These are phyloP conservation scores for Myxozyma vanderwaltii DNA, from an alignment of 805 yeast species.

Conservation along the genomic window DNA sequence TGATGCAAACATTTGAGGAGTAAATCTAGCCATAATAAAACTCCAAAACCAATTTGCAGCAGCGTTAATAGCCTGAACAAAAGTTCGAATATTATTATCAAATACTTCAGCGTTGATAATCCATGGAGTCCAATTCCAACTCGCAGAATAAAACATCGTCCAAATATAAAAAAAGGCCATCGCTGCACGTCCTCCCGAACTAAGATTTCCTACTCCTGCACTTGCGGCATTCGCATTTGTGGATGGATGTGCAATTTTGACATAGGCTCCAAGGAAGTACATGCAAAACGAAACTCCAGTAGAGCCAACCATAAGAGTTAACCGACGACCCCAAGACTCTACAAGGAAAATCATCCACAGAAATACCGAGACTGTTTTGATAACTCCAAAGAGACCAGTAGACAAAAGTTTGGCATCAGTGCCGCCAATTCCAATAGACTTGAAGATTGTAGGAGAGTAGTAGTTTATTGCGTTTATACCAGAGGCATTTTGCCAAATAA, in stretches of 20 bases:
- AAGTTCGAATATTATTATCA: conserved; percentile 17
- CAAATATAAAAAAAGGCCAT: conserved; percentile 25
- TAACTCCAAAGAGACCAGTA: conserved; percentile 57
- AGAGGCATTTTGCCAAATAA: conserved; percentile 24
- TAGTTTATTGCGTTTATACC: conserved; percentile 43
- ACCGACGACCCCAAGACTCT: conserved; percentile 25
- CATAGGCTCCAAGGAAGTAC: conserved; percentile 23
- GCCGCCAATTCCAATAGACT: conserved; percentile 53
- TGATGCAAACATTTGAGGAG: conserved; percentile 24
- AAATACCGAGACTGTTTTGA: conserved; percentile 40
- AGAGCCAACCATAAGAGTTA: conserved; percentile 22
- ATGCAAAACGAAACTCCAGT: conserved; percentile 16
- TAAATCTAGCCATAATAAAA: conserved; percentile 25
- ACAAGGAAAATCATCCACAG: conserved; percentile 23
- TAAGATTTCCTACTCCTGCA: conserved; percentile 6
- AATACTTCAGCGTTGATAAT: conserved; percentile 25
- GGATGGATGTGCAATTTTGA: conserved; percentile 20
- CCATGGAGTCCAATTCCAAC: conserved; percentile 29
- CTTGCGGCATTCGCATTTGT: neutral
- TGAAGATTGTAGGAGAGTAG: conserved; percentile 56
- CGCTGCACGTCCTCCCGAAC: conserved; percentile 21
- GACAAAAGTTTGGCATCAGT: conserved; percentile 51
- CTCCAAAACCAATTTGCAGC: conserved; percentile 29
- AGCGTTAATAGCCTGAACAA: conserved; percentile 23
- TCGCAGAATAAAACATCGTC: conserved; percentile 19